phyloP scores from a whole-genome alignment of 345 rosid genomes.

The Hibiscus syriacus region DNA sequence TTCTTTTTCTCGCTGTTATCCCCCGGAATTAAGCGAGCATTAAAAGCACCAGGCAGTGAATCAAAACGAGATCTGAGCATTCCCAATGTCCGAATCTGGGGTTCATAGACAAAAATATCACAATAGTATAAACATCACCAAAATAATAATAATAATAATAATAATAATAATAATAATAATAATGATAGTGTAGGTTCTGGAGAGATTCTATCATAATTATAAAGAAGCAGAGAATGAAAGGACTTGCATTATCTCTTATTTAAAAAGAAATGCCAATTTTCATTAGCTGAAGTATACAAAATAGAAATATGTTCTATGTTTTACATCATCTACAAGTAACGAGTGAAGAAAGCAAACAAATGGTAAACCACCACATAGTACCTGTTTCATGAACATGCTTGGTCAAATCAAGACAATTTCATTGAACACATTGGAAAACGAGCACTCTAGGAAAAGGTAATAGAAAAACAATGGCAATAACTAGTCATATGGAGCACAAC shows the following conservation, averaged over 20 bases:
- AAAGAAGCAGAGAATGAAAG: background rate
- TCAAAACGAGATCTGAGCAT: conserved; percentile 96
- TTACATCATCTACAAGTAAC: background rate
- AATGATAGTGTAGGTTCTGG: background rate
- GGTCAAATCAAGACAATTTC: background rate
- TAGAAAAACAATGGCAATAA: background rate
- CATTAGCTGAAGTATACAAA: background rate
- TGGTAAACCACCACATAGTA: background rate
- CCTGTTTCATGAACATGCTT: background rate
- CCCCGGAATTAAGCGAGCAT: conserved; percentile 69
- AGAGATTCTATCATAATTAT: background rate
- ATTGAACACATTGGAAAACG: background rate
- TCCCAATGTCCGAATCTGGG: conserved; percentile 93
- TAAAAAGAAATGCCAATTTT: background rate
- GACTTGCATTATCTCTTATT: background rate
- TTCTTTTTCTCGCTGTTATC: conserved; percentile 56
- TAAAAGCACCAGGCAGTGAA: conserved; percentile 86
- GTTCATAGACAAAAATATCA: conserved; percentile 10
- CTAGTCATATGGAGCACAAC: conserved; percentile 8
- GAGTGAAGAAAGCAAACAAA: background rate
- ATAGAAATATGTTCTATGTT: background rate
- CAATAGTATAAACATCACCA: background rate
- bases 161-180: background rate
- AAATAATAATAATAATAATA: too few relatives aligned
- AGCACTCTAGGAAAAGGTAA: background rate